Conservation (phyloP, 345 rosid genomes). For the Kandelia obovata region DNA sequence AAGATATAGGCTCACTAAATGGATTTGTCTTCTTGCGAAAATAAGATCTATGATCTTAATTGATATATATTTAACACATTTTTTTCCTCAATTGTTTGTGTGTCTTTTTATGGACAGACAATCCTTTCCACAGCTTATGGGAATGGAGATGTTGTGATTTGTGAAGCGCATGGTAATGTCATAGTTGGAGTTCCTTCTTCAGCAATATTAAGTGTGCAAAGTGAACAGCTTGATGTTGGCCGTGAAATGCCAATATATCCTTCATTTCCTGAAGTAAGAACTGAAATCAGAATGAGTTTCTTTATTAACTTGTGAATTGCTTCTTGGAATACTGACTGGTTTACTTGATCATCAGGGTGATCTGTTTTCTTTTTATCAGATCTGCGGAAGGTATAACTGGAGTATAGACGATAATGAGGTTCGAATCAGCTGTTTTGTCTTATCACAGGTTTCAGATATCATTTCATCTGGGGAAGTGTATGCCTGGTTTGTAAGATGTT, state of each 20-base stretch:
- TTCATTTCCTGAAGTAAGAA: constrained; percentile 69
- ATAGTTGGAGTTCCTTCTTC: constrained; percentile 73
- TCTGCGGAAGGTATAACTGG: constrained; percentile 74
- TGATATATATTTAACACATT: constrained; percentile 2
- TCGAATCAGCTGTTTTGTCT: constrained; percentile 14
- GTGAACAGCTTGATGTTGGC: constrained; percentile 74
- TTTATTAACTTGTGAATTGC: constrained; percentile 10
- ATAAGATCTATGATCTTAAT: not conserved
- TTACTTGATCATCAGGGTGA: constrained; percentile 55
- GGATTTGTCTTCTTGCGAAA: constrained; percentile 1
- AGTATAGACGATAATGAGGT: constrained; percentile 75
- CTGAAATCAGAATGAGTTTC: constrained; percentile 16
- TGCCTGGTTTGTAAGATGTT: not conserved
- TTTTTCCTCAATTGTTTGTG: constrained; percentile 9
- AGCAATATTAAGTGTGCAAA: constrained; percentile 61
- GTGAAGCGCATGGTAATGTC: constrained; percentile 57
- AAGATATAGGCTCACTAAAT: not conserved
- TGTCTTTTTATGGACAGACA: constrained; percentile 46
- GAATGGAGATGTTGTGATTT: constrained; percentile 49
- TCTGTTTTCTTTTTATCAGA: constrained; percentile 74
- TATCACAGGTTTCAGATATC: constrained; percentile 12
- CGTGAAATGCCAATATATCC: constrained; percentile 74
- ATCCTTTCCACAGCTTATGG: constrained; percentile 62
- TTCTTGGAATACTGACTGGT: constrained; percentile 22
- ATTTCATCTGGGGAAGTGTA: constrained; percentile 6